Base-by-base conservation (phyloP, 2,329 filamentous ascomycete genomes). In the Beauveria varroae region DNA sequence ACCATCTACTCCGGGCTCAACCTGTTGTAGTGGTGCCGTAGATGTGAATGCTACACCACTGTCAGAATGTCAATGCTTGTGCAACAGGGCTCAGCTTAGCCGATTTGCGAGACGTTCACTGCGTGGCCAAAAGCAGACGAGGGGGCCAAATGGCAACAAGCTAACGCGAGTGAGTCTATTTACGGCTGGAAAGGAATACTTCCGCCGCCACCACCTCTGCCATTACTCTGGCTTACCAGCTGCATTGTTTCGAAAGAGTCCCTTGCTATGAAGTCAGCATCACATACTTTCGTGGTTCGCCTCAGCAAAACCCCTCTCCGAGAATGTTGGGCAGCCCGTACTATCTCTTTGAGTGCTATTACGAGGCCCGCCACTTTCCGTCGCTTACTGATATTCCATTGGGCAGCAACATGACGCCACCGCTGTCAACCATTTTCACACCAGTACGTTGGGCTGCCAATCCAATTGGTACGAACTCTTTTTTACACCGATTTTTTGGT, bases 351-450 rank as follows among this genome's bases (percentile, higher is more conserved):
- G 34, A 28, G 20, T 37, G 34, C 14, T 37, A 50, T 9, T 12
- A 2, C 16, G 44, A 40, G 43, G 30, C n/a, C 55, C 57, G 57
- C 57, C 57, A 59, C 57, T 52, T 52, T 28, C 57, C 57, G 57
- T 52, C 37, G 47, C n/a, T 34, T 43, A 34, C 49, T 51, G 26
- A 34, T n/a, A n/a, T 52, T 30, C 34, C 47, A 52, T 59, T 49
- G 57, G 57, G 57, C 57, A 59, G 47, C 57, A 49, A 59, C 57
- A 51, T 22, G 37, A 52, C 57, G 57, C 56, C 56, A 59, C 57
- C 22, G 12, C 18, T 47, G 18, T 34, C 44, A 49, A 50, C 28
- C 28, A 47, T n/a, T 49, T 41, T 26, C 34, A 28, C 46, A 51
- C 34, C 34, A 16, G 34, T 37, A 37, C 6, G 22, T 50, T 58